A percentile compares a stretch with the other conserved stretches of the same genome.
phyloP scores from a whole-genome alignment of 1,139 yeast species.

The Suhomyces maxii region DNA sequence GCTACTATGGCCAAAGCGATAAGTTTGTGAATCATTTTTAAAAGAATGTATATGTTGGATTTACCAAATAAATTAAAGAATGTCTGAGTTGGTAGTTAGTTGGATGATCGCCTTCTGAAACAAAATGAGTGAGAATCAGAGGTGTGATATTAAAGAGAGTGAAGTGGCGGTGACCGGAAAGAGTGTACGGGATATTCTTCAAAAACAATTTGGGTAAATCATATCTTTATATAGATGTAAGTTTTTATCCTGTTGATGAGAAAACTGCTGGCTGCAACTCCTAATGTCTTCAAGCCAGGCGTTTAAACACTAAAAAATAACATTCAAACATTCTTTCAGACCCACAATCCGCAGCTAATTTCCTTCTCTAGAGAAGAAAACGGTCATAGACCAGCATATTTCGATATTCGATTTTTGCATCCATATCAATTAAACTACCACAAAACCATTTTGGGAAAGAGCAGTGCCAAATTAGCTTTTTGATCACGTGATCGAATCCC shows the following conservation, averaged over 20 bases:
- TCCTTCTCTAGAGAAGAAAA: too few relatives aligned
- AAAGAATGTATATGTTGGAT: not conserved
- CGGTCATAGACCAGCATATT: not conserved
- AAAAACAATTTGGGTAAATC: not conserved
- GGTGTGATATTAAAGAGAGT: constrained; percentile 2
- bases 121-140: not conserved
- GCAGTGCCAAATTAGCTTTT: not conserved
- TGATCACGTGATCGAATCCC: not conserved
- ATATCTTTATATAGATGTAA: not conserved
- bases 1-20: constrained; percentile 4
- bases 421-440: not conserved
- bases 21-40: constrained; percentile 7
- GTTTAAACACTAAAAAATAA: too few relatives aligned
- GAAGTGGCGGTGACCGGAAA: not conserved
- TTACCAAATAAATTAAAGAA: not conserved
- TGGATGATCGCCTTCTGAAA: not conserved
- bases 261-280: not conserved
- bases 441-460: not conserved
- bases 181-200: not conserved
- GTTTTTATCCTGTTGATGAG: not conserved
- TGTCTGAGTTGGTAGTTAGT: constrained; percentile 6
- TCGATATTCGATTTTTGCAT: not conserved
- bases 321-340: not conserved
- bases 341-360: not conserved
- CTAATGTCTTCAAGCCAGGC: not conserved